Evolutionary conservation across 176 grass and related monocot genomes (phyloP).

Genomic region (Alloteropsis semialata): DNA sequence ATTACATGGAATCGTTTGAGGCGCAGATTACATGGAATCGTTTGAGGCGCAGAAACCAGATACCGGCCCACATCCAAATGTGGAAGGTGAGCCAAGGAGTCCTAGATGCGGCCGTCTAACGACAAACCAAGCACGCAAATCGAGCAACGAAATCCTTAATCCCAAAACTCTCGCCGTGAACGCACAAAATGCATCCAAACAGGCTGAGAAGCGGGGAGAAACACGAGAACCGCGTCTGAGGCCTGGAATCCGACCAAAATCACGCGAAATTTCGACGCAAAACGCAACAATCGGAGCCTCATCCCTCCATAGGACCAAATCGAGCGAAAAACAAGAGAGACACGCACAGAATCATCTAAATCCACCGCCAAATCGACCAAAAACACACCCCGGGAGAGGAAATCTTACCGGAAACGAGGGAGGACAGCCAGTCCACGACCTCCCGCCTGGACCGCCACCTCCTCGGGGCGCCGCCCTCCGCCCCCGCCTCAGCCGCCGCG

Average conservation of each 20-base stretch:
- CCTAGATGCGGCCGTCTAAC: background rate
- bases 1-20: background rate
- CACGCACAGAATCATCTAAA: background rate
- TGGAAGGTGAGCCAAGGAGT: background rate
- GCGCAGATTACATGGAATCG: too few relatives aligned
- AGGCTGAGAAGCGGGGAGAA: background rate
- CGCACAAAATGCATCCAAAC: background rate
- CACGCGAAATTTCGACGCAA: background rate
- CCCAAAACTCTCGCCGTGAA: background rate
- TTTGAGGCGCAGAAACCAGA: background rate
- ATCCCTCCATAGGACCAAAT: background rate
- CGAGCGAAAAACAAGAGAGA: background rate
- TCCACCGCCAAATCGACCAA: background rate
- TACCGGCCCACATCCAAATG: background rate
- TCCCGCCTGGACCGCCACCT: constrained; percentile 87
- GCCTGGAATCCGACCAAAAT: background rate
- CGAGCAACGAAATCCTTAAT: background rate
- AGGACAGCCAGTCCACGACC: constrained; percentile 90
- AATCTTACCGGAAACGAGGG: constrained; percentile 71
- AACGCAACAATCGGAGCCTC: background rate
- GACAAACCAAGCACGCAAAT: background rate
- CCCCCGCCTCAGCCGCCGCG: constrained; percentile 8
- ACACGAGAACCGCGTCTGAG: background rate
- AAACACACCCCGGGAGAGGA: background rate
- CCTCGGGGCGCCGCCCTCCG: constrained; percentile 26